Conservation (phyloP, 352 stramenopile species). For the Phytophthora kernoviae region DNA sequence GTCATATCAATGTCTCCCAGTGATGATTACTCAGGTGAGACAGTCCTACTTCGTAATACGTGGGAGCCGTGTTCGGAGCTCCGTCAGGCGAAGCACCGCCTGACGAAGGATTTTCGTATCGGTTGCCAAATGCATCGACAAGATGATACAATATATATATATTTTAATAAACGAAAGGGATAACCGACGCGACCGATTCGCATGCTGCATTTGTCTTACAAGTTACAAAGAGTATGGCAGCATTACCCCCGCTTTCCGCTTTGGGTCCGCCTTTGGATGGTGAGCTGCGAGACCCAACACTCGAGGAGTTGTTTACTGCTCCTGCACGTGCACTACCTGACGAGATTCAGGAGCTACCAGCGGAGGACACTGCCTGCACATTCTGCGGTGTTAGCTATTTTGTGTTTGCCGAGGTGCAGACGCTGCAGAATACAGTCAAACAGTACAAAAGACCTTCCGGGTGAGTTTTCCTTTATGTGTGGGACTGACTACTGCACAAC, state of each 20-base stretch:
- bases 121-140: too few species aligned
- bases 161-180: too few species aligned
- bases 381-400: constrained; percentile 90
- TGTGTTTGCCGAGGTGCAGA: constrained; percentile 83
- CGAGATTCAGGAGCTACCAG: constrained; percentile 70
- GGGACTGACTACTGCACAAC: neutral
- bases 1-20: too few species aligned
- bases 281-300: constrained; percentile 65
- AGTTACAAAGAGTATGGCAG: constrained; percentile 4
- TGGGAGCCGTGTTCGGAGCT: too few species aligned
- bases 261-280: constrained; percentile 6
- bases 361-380: constrained; percentile 80
- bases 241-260: constrained; percentile 18
- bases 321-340: constrained; percentile 58
- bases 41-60: too few species aligned
- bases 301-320: constrained; percentile 71
- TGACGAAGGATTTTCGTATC: too few species aligned
- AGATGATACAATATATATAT: too few species aligned
- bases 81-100: too few species aligned
- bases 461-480: constrained; percentile 28
- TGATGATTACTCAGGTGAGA: too few species aligned
- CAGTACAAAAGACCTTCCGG: constrained; percentile 76
- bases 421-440: constrained; percentile 70
- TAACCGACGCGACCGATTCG: too few species aligned
- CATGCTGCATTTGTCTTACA: too few species aligned